phyloP scores from a whole-genome alignment of 2,329 filamentous ascomycete species.

The Hypocreales sp. region DNA sequence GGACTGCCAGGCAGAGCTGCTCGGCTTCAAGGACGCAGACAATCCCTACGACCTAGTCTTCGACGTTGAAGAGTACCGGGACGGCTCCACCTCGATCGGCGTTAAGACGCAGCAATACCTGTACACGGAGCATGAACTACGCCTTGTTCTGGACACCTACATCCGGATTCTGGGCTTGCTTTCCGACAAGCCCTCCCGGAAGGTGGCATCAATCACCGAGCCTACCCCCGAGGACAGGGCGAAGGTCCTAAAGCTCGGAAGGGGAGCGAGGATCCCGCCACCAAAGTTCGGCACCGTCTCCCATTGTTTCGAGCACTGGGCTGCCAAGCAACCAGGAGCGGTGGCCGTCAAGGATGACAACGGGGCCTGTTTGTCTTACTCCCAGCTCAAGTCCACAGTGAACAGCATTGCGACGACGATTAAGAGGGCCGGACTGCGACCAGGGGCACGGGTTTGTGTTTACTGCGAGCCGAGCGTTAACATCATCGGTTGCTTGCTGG shows the following conservation, averaged over 20 bases:
- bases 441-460: background rate
- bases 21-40: slow-evolving; percentile 1
- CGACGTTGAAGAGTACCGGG: slow-evolving; percentile 1
- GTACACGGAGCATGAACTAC: slow-evolving; percentile 1
- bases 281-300: slow-evolving; percentile 1
- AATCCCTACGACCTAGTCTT: slow-evolving; percentile 2
- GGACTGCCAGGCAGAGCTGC: background rate
- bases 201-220: background rate
- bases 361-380: slow-evolving; percentile 1
- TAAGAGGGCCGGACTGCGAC: background rate
- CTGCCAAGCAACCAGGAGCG: background rate
- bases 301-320: slow-evolving; percentile 1
- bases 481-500: background rate
- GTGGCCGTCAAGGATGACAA: slow-evolving; percentile 2
- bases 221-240: background rate
- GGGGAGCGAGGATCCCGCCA: background rate
- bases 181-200: background rate
- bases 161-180: slow-evolving; percentile 1
- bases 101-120: slow-evolving; percentile 2
- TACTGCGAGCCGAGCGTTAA: slow-evolving; percentile 1
- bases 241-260: background rate
- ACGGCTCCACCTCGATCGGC: slow-evolving; percentile 1
- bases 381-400: background rate
- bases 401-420: background rate
- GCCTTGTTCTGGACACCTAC: background rate